Conservation (phyloP, 495 filamentous ascomycete species). For the Margaritispora aquatica region DNA sequence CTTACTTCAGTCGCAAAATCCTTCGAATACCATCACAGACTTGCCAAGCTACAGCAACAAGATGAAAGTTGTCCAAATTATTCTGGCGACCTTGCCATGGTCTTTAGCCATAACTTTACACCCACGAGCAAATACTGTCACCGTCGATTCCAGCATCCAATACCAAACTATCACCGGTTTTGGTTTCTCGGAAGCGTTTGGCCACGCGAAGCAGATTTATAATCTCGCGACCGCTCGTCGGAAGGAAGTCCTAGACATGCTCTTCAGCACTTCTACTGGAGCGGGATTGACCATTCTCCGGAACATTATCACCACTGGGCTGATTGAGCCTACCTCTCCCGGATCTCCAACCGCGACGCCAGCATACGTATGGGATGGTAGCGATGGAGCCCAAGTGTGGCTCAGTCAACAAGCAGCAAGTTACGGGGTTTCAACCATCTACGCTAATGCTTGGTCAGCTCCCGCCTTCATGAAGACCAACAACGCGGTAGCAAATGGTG, state of each 20-base stretch:
- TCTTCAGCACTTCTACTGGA: not conserved
- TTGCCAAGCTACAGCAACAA: too few relatives aligned
- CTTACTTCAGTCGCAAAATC: too few relatives aligned
- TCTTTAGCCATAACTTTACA: too few relatives aligned
- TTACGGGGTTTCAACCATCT: constrained; percentile 39
- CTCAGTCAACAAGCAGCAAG: constrained; percentile 40
- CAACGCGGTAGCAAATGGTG: constrained; percentile 31
- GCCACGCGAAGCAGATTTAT: not conserved
- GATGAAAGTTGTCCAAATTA: too few relatives aligned
- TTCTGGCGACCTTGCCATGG: too few relatives aligned
- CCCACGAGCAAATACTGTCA: too few relatives aligned
- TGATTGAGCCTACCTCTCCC: constrained; percentile 29
- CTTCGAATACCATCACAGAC: too few relatives aligned
- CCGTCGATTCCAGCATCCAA: not conserved
- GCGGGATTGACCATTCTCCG: not conserved
- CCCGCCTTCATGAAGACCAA: constrained; percentile 54
- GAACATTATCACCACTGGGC: not conserved
- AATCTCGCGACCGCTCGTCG: not conserved
- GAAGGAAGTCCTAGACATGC: not conserved
- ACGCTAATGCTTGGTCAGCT: constrained; percentile 47
- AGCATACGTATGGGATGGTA: constrained; percentile 37
- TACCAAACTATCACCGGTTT: constrained; percentile 2
- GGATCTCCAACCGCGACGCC: constrained; percentile 28
- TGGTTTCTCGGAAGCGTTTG: not conserved
- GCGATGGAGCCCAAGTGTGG: constrained; percentile 44